Evolutionary conservation across 2,329 filamentous ascomycete genomes (phyloP), one percentile per base, ranked within the genome.

Genomic region (Aspergillus chevalieri): DNA sequence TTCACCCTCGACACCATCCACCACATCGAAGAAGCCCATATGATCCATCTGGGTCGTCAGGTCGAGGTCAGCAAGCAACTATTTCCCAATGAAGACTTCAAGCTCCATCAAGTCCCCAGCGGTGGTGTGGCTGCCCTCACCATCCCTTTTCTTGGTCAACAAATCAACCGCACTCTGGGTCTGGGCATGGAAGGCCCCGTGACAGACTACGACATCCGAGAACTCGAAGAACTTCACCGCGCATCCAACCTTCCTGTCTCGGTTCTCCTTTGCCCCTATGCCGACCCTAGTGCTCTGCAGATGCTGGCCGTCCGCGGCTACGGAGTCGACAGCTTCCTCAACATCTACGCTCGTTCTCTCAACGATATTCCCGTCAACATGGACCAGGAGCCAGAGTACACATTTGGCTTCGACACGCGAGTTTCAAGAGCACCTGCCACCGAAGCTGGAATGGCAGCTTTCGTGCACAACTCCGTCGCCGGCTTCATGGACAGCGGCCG

Each of bases 151-250:
- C 51, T 56, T 26, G 44, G 34, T 6, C 21, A 44, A 12, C 53
- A 57, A 42, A 22, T 57, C 15, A 58, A 58, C 46, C 53, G 48
- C 38, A 49, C 49, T 17, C 45, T 47, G 14, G 56, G 55, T 14
- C 44, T 58, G 14, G 56, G 51, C 9, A 57, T 58, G 53, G 46
- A 51, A n/a, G 52, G 50, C 19, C 47, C 48, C 1, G 55, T 58
- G 41, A 50, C 50, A 14, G 47, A 47, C 1, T 15, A 44, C 7
- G 52, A 57, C 33, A 36, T 58, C 5, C 36, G 39, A 14, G 21
- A 46, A 3, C 41, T 57, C 10, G 50, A 57, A 39, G 28, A 33
- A 1, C 36, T 52, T 1, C 47, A 50, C 38, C 14, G 14, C 3
- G 30, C 19, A 9, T 44, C 46, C n/a, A 42, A 49, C 10, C 34